Conservation (phyloP, 23 red algal species). For the Agarophyton chilense region DNA sequence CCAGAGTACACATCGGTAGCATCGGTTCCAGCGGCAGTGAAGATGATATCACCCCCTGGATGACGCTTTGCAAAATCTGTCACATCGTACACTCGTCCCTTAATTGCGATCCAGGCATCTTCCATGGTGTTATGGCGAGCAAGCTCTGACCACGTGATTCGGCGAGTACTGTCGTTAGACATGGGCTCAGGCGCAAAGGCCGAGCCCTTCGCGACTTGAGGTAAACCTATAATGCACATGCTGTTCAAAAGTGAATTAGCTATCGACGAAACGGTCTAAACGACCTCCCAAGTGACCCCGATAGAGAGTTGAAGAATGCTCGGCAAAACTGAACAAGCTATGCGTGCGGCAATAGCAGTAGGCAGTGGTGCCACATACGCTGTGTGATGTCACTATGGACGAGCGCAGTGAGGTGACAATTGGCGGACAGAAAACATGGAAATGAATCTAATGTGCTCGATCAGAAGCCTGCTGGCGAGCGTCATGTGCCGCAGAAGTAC, state of each 20-base stretch:
- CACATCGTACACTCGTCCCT: slow-evolving; percentile 78
- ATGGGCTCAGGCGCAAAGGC: slow-evolving; percentile 28
- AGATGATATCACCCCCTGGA: slow-evolving; percentile 87
- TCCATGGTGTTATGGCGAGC: slow-evolving; percentile 49
- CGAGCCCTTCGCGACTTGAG: slow-evolving; percentile 33
- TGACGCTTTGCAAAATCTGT: slow-evolving; percentile 73
- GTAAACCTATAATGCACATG: neutral
- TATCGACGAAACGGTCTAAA: too few species aligned
- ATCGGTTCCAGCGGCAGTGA: slow-evolving; percentile 75
- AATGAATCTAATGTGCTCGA: neutral
- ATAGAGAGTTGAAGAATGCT: too few species aligned
- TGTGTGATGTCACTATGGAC: neutral
- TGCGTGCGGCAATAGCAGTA: neutral
- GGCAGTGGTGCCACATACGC: neutral
- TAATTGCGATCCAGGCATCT: slow-evolving; percentile 78
- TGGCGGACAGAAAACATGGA: neutral
- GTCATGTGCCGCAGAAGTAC: too few species aligned
- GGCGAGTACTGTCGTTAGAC: neutral
- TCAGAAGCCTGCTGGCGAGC: too few species aligned
- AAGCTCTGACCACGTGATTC: slow-evolving; percentile 60
- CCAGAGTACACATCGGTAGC: slow-evolving; percentile 85
- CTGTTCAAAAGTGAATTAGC: neutral
- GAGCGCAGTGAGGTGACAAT: too few species aligned
- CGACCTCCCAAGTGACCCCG: too few species aligned
- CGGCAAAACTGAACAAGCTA: too few species aligned